Evolutionary conservation across 2,329 filamentous ascomycete species (phyloP).

Genomic region (Lojkania enalia): DNA sequence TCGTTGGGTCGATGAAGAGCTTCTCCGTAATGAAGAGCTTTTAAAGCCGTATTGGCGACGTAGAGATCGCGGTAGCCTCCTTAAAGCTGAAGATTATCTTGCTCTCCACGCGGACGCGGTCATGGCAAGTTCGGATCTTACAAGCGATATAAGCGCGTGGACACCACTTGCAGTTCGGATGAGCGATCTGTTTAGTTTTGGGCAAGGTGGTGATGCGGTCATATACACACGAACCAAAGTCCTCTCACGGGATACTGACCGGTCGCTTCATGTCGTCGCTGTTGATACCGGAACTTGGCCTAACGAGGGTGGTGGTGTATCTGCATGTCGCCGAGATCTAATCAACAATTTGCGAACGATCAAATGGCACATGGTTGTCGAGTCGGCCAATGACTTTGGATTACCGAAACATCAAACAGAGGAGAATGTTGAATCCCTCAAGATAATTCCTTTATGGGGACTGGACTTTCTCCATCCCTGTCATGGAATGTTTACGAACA

Average conservation of each 20-base stretch:
- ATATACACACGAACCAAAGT: constrained; percentile 55
- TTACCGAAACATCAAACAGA: constrained; percentile 49
- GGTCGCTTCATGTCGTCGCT: constrained; percentile 45
- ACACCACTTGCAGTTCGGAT: constrained; percentile 56
- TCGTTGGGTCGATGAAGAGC: constrained; percentile 46
- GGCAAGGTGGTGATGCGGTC: constrained; percentile 57
- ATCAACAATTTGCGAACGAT: constrained; percentile 50
- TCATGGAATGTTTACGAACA: constrained; percentile 49
- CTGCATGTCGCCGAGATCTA: constrained; percentile 47
- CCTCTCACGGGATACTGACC: constrained; percentile 49
- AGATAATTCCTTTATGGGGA: constrained; percentile 48
- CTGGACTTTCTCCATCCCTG: constrained; percentile 47
- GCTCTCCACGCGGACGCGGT: constrained; percentile 53
- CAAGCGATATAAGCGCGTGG: constrained; percentile 57
- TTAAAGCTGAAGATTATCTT: constrained; percentile 44
- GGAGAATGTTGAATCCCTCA: constrained; percentile 48
- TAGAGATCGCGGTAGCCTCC: constrained; percentile 42
- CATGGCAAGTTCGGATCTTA: constrained; percentile 56
- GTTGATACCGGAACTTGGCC: constrained; percentile 50
- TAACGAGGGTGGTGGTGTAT: constrained; percentile 49
- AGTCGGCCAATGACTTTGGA: constrained; percentile 49
- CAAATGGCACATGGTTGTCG: constrained; percentile 49
- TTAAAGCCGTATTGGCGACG: constrained; percentile 44
- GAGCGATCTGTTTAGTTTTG: constrained; percentile 57
- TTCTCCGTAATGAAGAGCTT: constrained; percentile 41